Conservation (phyloP, 192 early-diverging fungal species). For the Mortierella antarctica region DNA sequence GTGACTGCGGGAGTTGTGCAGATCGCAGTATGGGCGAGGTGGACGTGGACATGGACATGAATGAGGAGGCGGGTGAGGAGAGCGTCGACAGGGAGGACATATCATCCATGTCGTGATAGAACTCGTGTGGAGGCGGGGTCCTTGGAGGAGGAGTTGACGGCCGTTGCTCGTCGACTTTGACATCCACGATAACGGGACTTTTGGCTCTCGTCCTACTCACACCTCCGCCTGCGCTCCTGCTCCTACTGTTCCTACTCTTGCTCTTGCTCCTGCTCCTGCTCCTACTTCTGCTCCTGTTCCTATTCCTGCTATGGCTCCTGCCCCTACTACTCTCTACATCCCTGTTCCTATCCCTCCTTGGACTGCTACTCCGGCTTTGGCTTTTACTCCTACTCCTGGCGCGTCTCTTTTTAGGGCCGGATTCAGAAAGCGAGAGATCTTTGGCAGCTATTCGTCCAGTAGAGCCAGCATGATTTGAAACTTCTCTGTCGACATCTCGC, state of each 20-base stretch:
- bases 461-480: neutral
- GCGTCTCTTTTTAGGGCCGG: slow-evolving; percentile 26
- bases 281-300: neutral
- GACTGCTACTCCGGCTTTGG: slow-evolving; percentile 6
- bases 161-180: neutral
- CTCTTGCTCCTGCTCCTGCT: slow-evolving; percentile 1
- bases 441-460: slow-evolving; percentile 1
- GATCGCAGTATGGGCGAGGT: neutral
- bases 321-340: slow-evolving; percentile 2
- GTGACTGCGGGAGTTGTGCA: slow-evolving; percentile 12
- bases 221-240: slow-evolving; percentile 5
- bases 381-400: slow-evolving; percentile 23
- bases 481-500: slow-evolving; percentile 5
- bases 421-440: slow-evolving; percentile 9
- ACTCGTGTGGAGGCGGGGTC: slow-evolving; percentile 8
- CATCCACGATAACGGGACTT: neutral
- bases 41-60: slow-evolving; percentile 2
- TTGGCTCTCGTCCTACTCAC: neutral
- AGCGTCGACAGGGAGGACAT: slow-evolving; percentile 45
- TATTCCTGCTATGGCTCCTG: neutral
- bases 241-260: slow-evolving; percentile 2
- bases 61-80: slow-evolving; percentile 39
- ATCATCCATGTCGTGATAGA: slow-evolving; percentile 29
- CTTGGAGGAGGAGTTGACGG: slow-evolving; percentile 5
- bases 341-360: neutral